phyloP scores from a whole-genome alignment of 78 protist genomes.

The Guillardia theta region DNA sequence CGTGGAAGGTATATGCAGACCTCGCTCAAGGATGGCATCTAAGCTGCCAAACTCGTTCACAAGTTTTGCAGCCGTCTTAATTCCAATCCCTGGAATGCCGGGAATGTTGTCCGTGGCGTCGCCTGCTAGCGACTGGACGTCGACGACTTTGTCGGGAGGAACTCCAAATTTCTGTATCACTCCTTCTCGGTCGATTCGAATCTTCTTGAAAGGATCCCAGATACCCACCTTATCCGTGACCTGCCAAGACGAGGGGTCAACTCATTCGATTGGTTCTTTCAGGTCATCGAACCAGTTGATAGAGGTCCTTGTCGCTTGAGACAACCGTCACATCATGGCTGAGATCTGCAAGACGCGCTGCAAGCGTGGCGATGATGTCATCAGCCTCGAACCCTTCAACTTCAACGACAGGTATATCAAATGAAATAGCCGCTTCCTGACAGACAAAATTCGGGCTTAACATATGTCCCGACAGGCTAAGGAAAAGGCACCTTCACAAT shows the following conservation, averaged over 20 bases:
- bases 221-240: not conserved
- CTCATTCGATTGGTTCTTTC: not conserved
- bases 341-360: not conserved
- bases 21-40: not conserved
- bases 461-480: no score
- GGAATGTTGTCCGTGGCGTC: not conserved
- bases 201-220: not conserved
- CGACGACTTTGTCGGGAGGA: not conserved
- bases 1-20: no score
- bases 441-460: no score
- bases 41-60: not conserved
- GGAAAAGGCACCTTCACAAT: not conserved
- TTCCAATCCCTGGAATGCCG: not conserved
- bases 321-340: not conserved
- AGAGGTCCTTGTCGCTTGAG: not conserved
- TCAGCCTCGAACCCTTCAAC: not conserved
- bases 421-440: not conserved
- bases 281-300: not conserved
- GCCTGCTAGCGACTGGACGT: conserved; percentile 1
- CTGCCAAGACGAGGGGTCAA: not conserved
- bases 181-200: not conserved
- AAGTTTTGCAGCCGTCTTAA: conserved; percentile 4
- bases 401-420: not conserved
- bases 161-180: not conserved
- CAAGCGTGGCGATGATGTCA: not conserved